Percentiles rank a stretch among this genome's conserved stretches.
These are phyloP conservation scores for Boletus sensibilis DNA, from an alignment of 768 basidiomycete species.

Conservation along the genomic window DNA sequence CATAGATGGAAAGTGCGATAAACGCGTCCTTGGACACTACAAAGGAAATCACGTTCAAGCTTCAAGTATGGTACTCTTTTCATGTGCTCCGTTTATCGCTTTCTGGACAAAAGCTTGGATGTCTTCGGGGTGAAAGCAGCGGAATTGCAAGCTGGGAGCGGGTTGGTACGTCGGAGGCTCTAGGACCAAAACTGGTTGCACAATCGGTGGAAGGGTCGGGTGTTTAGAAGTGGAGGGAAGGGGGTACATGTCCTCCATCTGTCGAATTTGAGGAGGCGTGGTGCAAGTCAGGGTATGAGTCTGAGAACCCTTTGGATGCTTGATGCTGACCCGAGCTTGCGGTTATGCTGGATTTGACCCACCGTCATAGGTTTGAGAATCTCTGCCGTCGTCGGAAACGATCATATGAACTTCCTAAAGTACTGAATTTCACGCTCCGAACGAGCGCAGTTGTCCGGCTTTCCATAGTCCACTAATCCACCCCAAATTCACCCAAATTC, in stretches of 20 bases:
- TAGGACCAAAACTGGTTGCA: too few species aligned
- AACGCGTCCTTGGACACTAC: too few species aligned
- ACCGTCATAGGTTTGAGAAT: conserved; percentile 88
- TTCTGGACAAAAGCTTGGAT: conserved; percentile 73
- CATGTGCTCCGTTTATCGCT: conserved; percentile 65
- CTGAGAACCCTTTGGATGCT: conserved; percentile 25
- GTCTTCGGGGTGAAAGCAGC: conserved; percentile 68
- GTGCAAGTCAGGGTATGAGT: conserved; percentile 34
- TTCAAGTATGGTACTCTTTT: too few species aligned
- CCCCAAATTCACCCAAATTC: neutral
- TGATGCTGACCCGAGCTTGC: conserved; percentile 42
- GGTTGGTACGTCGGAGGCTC: conserved; percentile 42
- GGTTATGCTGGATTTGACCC: conserved; percentile 87
- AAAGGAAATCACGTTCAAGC: too few species aligned
- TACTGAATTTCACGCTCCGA: too few species aligned
- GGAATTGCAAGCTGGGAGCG: conserved; percentile 50
- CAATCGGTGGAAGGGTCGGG: conserved; percentile 21
- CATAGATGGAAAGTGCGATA: too few species aligned
- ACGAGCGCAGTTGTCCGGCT: too few species aligned
- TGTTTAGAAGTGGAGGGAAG: too few species aligned
- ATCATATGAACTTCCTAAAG: too few species aligned
- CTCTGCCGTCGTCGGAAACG: conserved; percentile 70
- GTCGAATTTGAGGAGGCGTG: conserved; percentile 52
- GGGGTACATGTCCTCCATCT: conserved; percentile 31
- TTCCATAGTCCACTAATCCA: too few species aligned